A percentile compares a stretch with the other conserved stretches of the same genome.
phyloP scores from a whole-genome alignment of 345 rosid species.

The Eucalyptus regnans region DNA sequence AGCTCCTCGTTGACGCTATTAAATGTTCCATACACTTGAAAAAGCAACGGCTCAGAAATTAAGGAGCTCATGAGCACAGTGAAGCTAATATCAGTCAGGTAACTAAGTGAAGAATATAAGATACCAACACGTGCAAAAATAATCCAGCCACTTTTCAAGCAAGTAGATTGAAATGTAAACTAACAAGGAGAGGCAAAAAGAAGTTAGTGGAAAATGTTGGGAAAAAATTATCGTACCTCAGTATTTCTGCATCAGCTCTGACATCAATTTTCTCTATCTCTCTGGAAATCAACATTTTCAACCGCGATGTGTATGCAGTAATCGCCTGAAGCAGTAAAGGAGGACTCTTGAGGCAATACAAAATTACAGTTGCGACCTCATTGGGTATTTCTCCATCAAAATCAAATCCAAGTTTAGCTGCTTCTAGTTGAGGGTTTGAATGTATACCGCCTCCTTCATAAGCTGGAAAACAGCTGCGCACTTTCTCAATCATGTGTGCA shows the following conservation, averaged over 20 bases:
- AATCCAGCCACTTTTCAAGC: background rate
- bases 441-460: constrained; percentile 88
- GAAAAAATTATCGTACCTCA: constrained; percentile 3
- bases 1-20: background rate
- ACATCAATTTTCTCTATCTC: constrained; percentile 84
- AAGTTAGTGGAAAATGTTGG: background rate
- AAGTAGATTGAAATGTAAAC: background rate
- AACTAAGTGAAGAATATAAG: background rate
- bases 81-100: background rate
- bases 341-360: constrained; percentile 63
- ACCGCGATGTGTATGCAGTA: constrained; percentile 48
- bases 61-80: background rate
- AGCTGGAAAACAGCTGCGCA: constrained; percentile 72
- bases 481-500: constrained; percentile 48
- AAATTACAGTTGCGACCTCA: constrained; percentile 53
- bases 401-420: constrained; percentile 69
- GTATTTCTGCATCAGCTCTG: constrained; percentile 85
- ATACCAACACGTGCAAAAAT: background rate
- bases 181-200: background rate
- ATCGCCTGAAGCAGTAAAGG: constrained; percentile 74
- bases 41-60: background rate
- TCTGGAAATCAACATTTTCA: constrained; percentile 56
- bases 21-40: background rate
- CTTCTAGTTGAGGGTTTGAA: constrained; percentile 62
- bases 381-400: constrained; percentile 73